Percentiles rank a stretch among this genome's conserved stretches.
phyloP scores from a whole-genome alignment of 208 protist genomes.

The Angomonas deanei region DNA sequence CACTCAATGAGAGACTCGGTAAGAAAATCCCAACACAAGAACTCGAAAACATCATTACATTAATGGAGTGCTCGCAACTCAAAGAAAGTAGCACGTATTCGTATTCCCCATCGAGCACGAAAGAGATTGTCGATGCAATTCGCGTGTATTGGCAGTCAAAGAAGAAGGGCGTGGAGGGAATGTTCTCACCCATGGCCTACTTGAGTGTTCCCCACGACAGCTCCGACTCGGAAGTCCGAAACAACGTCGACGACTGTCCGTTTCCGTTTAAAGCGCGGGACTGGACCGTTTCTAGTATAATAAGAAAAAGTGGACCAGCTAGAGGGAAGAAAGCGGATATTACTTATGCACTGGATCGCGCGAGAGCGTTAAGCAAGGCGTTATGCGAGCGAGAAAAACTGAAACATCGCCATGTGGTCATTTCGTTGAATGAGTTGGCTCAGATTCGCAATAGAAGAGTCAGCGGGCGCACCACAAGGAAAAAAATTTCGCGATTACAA shows the following conservation, averaged over 20 bases:
- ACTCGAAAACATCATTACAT: constrained; percentile 63
- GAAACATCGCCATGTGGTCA: not conserved
- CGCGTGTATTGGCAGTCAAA: constrained; percentile 73
- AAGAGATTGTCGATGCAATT: too few relatives aligned
- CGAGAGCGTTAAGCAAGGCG: too few relatives aligned
- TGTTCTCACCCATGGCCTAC: constrained; percentile 56
- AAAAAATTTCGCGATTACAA: not conserved
- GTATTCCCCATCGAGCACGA: not conserved
- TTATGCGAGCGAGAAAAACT: not conserved
- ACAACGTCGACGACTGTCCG: constrained; percentile 77
- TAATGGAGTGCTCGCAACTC: constrained; percentile 49
- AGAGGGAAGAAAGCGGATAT: not conserved
- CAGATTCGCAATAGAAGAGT: not conserved
- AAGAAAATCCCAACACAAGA: not conserved
- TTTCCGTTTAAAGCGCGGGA: constrained; percentile 79
- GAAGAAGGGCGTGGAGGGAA: constrained; percentile 24
- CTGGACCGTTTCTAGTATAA: constrained; percentile 50
- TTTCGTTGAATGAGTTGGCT: not conserved
- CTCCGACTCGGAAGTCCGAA: too few relatives aligned
- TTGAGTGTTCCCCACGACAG: too few relatives aligned
- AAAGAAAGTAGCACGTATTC: constrained; percentile 25
- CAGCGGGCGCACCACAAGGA: not conserved
- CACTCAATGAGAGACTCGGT: not conserved
- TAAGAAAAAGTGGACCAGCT: constrained; percentile 1
- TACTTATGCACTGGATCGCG: too few relatives aligned